Conservation (phyloP, 768 basidiomycete species). For the Tephrocybe sp. region DNA sequence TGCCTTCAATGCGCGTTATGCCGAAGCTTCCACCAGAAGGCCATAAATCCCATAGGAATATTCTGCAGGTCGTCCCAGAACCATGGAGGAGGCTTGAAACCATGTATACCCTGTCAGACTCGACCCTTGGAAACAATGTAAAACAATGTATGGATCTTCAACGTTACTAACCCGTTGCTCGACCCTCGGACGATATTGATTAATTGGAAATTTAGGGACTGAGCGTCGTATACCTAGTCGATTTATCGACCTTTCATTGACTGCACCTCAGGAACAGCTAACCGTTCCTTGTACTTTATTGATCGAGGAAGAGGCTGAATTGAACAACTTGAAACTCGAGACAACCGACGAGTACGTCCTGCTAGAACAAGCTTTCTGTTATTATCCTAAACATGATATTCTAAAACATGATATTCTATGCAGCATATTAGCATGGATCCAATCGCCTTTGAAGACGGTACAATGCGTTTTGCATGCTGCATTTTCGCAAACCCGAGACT, state of each 20-base stretch:
- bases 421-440: conserved; percentile 52
- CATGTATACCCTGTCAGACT: conserved; percentile 35
- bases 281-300: conserved; percentile 43
- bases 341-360: conserved; percentile 43
- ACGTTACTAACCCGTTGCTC: no score
- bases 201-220: no score
- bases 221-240: no score
- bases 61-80: conserved; percentile 44
- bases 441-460: conserved; percentile 51
- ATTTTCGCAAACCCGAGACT: conserved; percentile 40
- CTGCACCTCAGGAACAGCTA: conserved; percentile 41
- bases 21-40: conserved; percentile 33
- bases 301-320: conserved; percentile 34
- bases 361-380: no score
- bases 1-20: conserved; percentile 42
- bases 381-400: no score
- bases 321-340: conserved; percentile 32
- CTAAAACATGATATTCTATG: not conserved
- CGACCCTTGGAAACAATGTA: conserved; percentile 30
- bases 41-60: conserved; percentile 49
- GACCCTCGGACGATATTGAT: no score
- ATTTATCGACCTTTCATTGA: conserved; percentile 15
- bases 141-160: conserved; percentile 44
- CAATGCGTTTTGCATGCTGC: conserved; percentile 47
- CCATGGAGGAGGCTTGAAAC: conserved; percentile 51